Evolutionary conservation across 495 filamentous ascomycete genomes (phyloP), one percentile per base, ranked within the genome.

Genomic region (Talaromyces adpressus): DNA sequence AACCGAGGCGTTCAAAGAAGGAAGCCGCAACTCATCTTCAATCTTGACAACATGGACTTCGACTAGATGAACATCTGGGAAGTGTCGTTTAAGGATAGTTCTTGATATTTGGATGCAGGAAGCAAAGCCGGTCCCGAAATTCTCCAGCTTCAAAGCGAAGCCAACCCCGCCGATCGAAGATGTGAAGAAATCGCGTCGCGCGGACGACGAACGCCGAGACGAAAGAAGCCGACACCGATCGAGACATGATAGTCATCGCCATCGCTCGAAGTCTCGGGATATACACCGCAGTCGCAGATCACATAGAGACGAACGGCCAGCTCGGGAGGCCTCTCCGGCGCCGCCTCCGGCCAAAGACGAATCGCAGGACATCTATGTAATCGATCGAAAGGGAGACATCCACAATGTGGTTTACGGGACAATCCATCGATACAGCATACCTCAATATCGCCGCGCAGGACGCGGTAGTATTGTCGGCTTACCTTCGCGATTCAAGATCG

Each of bases 91-190:
- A 25, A 29, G 56, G 23, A 0, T 36, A 8, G 6, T 18, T 57
- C n/a, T 23, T 49, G 25, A 32, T 52, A 30, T 2, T 32, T 54
- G 54, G 18, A 47, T 67, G 3, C 47, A 79, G 76, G 77, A 74
- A 62, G 74, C 74, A 62, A 72, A 74, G 63, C 57, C 77, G 20
- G 75, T 88, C 61, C 88, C 88, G 32, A 89, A 83, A 51, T 91
- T 91, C 65, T 78, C 78, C 51, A 90, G 88, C 64, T 91, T 90
- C 79, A 87, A 82, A 64, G 80, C 83, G 39, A 82, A 81, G 54
- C 63, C 70, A 61, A 63, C 73, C 51, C 57, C 69, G 64, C 39
- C 65, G 66, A 68, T 66, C 66, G 62, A 58, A 22, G 56, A 58
- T 58, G 56, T 58, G 56, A 58, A 58, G 47, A 67, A 69, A 64